Percentiles rank a stretch among this genome's conserved stretches.
These are phyloP conservation scores for Ziziphus jujuba DNA, from an alignment of 306 rosid species.

Conservation along the genomic window DNA sequence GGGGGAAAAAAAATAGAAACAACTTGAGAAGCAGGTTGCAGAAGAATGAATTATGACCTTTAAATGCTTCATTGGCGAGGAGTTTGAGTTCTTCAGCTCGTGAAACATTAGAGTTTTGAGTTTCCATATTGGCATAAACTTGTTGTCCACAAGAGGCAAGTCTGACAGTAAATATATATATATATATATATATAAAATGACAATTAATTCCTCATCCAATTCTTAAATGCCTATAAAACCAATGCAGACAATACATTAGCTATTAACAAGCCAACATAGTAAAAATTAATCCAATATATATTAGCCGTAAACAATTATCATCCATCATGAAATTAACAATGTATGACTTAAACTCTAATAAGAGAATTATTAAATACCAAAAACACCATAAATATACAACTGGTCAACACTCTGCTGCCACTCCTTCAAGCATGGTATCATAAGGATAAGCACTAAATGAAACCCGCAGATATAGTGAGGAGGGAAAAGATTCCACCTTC, in stretches of 20 bases:
- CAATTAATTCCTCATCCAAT: constrained; percentile 14
- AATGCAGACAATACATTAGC: constrained; percentile 12
- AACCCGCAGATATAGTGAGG: background rate
- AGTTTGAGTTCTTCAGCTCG: constrained; percentile 78
- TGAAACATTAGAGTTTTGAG: constrained; percentile 42
- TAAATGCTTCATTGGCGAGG: constrained; percentile 83
- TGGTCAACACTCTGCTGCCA: background rate
- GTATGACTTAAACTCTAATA: too few relatives aligned
- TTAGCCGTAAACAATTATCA: background rate
- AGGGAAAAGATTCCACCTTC: background rate
- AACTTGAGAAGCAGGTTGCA: constrained; percentile 6
- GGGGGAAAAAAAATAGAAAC: background rate
- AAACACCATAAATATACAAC: too few relatives aligned
- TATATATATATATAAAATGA: too few relatives aligned
- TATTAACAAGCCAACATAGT: background rate
- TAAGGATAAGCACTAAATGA: background rate
- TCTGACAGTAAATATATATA: constrained; percentile 35
- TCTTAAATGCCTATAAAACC: constrained; percentile 21
- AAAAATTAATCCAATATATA: too few relatives aligned
- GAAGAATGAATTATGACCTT: constrained; percentile 48
- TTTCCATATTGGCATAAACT: constrained; percentile 55
- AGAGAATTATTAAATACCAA: too few relatives aligned
- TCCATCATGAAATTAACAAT: too few relatives aligned
- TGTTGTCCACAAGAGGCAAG: constrained; percentile 24
- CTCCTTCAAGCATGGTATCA: background rate